Base-by-base conservation (phyloP, 2,329 filamentous ascomycete genomes). In the Thelonectria blattea region DNA sequence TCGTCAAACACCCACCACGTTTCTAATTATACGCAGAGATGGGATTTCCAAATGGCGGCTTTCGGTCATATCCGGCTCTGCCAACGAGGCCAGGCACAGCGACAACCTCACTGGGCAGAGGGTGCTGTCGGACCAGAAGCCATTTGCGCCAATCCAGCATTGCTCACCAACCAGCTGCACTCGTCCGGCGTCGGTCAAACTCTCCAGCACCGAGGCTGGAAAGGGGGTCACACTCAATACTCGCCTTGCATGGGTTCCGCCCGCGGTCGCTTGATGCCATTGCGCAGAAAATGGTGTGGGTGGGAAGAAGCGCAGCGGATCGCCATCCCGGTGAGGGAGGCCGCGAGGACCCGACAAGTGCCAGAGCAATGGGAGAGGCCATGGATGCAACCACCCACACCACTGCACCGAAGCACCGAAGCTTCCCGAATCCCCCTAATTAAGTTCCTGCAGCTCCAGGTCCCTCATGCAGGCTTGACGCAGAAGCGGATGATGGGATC, bases 21-120 rank as follows among this genome's bases (percentile, higher is more conserved):
- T 59, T 59, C 56, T 59, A 59, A 58, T 50, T 59, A 54, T 59
- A 58, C 32, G 50, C 24, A 34, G n/a, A 34, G 34, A 52, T 42
- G 27, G 34, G 27, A 56, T 55, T 37, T 34, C 53, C 17, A 37
- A 24, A 50, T 22, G 22, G 32, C 27, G 18, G 46, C 48, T 30
- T 48, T 51, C 45, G 50, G 51, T 27, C 27, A 39, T 43, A 37
- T 20, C 48, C 58, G 52, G 48, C 15, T 17, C 51, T 17, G 37
- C 42, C 37, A 42, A 22, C 48, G 34, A n/a, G 34, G n/a, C 48
- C 37, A 52, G 58, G 52, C 27, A 27, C 46, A 22, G 34, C 37
- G 18, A 8, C 18, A 45, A 48, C 48, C 42, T 56, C 52, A 56
- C 52, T 49, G 42, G 24, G 15, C 22, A 22, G 11, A 47, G 11